These are phyloP conservation scores for Grosmannia clavigera DNA, from an alignment of 2,329 filamentous ascomycete genomes.

Conservation along the genomic window DNA sequence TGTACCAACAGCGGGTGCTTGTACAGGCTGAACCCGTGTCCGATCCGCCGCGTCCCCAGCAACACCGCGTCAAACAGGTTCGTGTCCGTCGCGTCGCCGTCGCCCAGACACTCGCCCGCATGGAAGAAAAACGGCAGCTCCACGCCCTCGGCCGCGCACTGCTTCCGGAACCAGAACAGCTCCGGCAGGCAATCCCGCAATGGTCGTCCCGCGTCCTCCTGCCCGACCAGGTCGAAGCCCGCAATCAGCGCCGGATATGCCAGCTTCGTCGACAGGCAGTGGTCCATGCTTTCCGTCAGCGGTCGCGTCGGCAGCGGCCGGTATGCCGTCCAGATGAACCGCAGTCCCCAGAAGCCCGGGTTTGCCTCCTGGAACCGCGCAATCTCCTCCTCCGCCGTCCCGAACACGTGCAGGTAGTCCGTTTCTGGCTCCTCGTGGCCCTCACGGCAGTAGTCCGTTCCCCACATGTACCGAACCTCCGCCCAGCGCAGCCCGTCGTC, in stretches of 20 bases:
- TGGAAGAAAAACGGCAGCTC: conserved; percentile 94
- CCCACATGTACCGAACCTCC: conserved; percentile 66
- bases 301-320: conserved; percentile 49
- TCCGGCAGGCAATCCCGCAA: conserved; percentile 69
- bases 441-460: conserved; percentile 53
- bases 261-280: conserved; percentile 73
- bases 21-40: conserved; percentile 77
- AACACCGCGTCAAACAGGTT: conserved; percentile 87
- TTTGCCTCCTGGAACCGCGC: conserved; percentile 63
- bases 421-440: conserved; percentile 52
- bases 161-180: conserved; percentile 86
- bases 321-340: conserved; percentile 74
- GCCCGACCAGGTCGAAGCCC: conserved; percentile 82
- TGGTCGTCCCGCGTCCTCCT: conserved; percentile 69
- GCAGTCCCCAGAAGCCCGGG: conserved; percentile 68
- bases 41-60: conserved; percentile 77
- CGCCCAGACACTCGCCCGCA: conserved; percentile 74
- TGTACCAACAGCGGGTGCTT: conserved; percentile 85
- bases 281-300: conserved; percentile 72
- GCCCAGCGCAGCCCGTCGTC: conserved; percentile 76
- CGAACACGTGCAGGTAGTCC: conserved; percentile 58
- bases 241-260: conserved; percentile 67
- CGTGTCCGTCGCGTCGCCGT: conserved; percentile 57
- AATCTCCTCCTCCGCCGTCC: conserved; percentile 66
- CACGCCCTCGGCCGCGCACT: conserved; percentile 64